Evolutionary conservation across 2,329 filamentous ascomycete species (phyloP).

Genomic region (Trichoderma breve): DNA sequence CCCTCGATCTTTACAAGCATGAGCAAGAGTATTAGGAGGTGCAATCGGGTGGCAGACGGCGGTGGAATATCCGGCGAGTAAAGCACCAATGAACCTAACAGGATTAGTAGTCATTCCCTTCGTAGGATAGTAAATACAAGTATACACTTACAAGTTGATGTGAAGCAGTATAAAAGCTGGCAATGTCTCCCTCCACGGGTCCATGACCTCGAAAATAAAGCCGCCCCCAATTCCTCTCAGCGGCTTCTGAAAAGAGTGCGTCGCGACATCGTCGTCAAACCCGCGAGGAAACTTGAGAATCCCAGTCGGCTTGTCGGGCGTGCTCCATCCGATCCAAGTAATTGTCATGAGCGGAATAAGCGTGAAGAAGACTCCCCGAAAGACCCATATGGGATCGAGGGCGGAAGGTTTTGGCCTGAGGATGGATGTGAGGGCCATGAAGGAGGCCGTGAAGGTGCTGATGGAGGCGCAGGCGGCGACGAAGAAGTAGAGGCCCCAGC

Average conservation of each 20-base stretch:
- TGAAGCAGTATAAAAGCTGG: conserved; percentile 6
- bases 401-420: not conserved
- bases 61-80: conserved; percentile 6
- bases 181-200: not conserved
- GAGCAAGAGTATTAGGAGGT: not conserved
- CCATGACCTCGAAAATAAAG: not conserved
- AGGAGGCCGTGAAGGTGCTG: not conserved
- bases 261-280: not conserved
- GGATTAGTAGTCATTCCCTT: not conserved
- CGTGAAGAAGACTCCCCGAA: conserved; percentile 23
- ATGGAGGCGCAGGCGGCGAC: conserved; percentile 23
- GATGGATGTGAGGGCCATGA: not conserved
- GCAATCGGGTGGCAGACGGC: not conserved
- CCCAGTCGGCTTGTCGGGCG: not conserved
- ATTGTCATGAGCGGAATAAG: conserved; percentile 25
- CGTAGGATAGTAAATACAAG: not conserved
- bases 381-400: not conserved
- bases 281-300: not conserved
- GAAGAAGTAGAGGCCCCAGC: conserved; percentile 24
- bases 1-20: not conserved
- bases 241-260: not conserved
- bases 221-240: not conserved
- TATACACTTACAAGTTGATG: not conserved
- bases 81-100: not conserved
- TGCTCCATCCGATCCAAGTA: conserved; percentile 23